A percentile compares a stretch with the other conserved stretches of the same genome.
These are phyloP conservation scores for Phalaenopsis aphrodite DNA, from an alignment of 106 monocot genomes.

Conservation along the genomic window DNA sequence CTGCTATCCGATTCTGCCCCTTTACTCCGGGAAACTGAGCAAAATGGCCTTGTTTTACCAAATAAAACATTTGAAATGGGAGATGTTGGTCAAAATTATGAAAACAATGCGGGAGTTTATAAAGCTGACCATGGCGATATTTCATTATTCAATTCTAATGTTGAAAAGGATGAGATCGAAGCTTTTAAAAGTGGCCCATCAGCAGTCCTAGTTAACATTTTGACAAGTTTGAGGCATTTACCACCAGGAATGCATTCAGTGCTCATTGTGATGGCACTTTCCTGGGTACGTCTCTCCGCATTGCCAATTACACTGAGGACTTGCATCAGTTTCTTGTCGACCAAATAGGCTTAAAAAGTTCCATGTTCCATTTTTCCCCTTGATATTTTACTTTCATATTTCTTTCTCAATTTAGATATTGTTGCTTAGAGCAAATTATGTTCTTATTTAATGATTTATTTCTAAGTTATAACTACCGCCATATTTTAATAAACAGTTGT, in stretches of 20 bases:
- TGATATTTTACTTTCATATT: background rate
- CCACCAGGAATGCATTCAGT: constrained; percentile 92
- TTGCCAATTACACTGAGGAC: background rate
- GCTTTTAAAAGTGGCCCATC: constrained; percentile 53
- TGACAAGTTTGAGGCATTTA: constrained; percentile 92
- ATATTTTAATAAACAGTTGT: constrained; percentile 38
- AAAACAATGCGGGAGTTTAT: constrained; percentile 10
- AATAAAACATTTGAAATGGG: constrained; percentile 8
- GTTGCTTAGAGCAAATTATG: background rate
- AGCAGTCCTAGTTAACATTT: constrained; percentile 85
- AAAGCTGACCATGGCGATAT: constrained; percentile 19
- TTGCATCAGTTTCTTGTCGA: background rate
- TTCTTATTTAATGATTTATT: background rate
- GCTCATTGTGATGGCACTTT: constrained; percentile 91
- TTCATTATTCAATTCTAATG: constrained; percentile 13
- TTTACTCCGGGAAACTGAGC: constrained; percentile 46
- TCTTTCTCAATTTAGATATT: background rate
- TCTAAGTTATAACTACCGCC: background rate
- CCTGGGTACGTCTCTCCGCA: constrained; percentile 64
- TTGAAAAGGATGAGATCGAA: constrained; percentile 25
- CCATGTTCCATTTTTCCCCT: background rate
- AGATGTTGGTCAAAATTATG: constrained; percentile 20
- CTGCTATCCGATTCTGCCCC: constrained; percentile 71
- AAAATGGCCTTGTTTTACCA: constrained; percentile 15
- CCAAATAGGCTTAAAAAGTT: background rate